Evolutionary conservation across 495 filamentous ascomycete genomes (phyloP).

Genomic region (Massariosphaeria phaeospora): DNA sequence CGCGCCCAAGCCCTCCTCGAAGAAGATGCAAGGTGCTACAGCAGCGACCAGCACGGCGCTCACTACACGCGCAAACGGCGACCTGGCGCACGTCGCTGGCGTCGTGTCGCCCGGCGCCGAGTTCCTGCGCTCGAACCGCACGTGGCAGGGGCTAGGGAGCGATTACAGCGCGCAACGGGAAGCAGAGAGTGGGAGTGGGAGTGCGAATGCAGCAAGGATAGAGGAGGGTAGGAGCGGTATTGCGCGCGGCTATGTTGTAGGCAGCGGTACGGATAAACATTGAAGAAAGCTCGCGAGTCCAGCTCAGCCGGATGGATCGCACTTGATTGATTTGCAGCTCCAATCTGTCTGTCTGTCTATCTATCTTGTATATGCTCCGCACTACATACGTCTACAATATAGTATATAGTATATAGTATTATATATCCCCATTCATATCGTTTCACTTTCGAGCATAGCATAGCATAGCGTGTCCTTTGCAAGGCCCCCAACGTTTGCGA

Average conservation of each 20-base stretch:
- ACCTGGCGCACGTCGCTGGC: slow-evolving; percentile 71
- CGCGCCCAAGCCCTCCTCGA: background rate
- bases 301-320: no score
- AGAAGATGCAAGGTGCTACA: slow-evolving; percentile 20
- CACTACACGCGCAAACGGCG: slow-evolving; percentile 58
- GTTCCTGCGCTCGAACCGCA: slow-evolving; percentile 73
- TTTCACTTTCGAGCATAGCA: no score
- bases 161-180: slow-evolving; percentile 70
- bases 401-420: no score
- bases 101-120: slow-evolving; percentile 86
- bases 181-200: slow-evolving; percentile 50
- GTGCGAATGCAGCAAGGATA: slow-evolving; percentile 49
- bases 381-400: no score
- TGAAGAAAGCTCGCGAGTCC: no score
- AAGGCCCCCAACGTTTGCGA: no score
- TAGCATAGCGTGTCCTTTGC: no score
- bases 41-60: slow-evolving; percentile 44
- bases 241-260: slow-evolving; percentile 83
- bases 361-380: no score
- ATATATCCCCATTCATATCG: no score
- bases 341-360: no score
- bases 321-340: no score
- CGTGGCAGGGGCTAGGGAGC: slow-evolving; percentile 87
- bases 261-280: slow-evolving; percentile 39
- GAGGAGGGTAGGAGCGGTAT: slow-evolving; percentile 86